Evolutionary conservation across 2,329 filamentous ascomycete genomes (phyloP), one percentile per base, ranked within the genome.

Genomic region (Ascochyta rabiei): DNA sequence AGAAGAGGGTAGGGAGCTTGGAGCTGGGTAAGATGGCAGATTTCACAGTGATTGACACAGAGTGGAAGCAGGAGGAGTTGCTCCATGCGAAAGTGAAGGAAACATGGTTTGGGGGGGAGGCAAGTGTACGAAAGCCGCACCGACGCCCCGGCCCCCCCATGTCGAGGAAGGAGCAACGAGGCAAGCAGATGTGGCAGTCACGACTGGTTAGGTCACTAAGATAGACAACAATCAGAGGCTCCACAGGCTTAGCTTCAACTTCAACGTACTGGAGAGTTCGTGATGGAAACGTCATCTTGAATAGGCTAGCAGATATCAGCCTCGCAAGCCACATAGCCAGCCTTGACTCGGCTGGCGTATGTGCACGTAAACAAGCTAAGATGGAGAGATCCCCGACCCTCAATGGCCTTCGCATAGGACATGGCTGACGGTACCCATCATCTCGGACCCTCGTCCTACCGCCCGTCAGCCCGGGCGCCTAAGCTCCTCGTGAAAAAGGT

Each of bases 11-110:
- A 0, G 86, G 86, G 0, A 81, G 76, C 45, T 63, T 88, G 50
- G 76, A 78, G 60, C 71, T 69, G 0, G 85, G 84, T 0, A 75
- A 81, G 65, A 75, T 79, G 59, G 86, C 86, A 0, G 85, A 88
- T 60, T 84, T 88, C 48, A 81, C 82, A 16, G 73, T 83, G 1
- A 72, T 83, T 37, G 78, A 84, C 53, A 79, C 84, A 75, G 70
- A 77, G 21, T 81, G 81, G 76, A 76, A 79, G 19, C 75, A 77
- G 16, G 76, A 77, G 21, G 75, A 73, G 59, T 66, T 86, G 52
- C 71, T 83, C 43, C 63, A 76, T 9, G 81, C 80, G 0, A 71
- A 66, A 18, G 75, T 85, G 0, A 60, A 63, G 46, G 77, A 85
- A 75, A 86, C 84, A 0, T 86, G 82, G 82, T 82, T 82, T 81